Percentiles rank a stretch among this genome's conserved stretches.
Conservation (phyloP, 805 yeast genomes). For the Sugiyamaella boreocaroliniensis region DNA sequence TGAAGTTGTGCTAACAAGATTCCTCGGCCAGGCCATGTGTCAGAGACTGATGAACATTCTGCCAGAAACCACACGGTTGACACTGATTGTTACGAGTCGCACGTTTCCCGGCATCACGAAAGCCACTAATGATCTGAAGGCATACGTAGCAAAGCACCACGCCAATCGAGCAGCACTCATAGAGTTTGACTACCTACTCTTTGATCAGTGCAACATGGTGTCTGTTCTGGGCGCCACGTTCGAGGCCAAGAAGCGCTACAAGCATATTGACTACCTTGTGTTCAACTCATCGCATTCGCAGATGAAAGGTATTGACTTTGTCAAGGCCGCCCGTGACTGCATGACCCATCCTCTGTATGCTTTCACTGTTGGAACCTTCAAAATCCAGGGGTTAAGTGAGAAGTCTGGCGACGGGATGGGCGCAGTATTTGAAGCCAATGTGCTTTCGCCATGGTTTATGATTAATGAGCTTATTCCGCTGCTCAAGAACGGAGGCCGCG, state of each 20-base stretch:
- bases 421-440: constrained; percentile 86
- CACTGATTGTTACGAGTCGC: constrained; percentile 83
- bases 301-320: constrained; percentile 81
- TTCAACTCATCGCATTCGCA: constrained; percentile 89
- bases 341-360: constrained; percentile 63
- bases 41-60: constrained; percentile 62
- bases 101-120: constrained; percentile 79
- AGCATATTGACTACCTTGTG: constrained; percentile 67
- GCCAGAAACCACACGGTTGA: constrained; percentile 50
- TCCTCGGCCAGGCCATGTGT: constrained; percentile 81
- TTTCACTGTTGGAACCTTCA: constrained; percentile 83
- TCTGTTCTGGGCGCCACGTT: constrained; percentile 69
- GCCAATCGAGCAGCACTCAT: constrained; percentile 47
- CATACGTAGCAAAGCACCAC: constrained; percentile 20
- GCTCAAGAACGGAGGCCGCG: constrained; percentile 53
- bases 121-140: constrained; percentile 50
- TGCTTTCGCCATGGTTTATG: constrained; percentile 90
- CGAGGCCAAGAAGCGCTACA: constrained; percentile 59
- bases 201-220: constrained; percentile 89
- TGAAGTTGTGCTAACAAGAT: constrained; percentile 37
- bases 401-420: constrained; percentile 75
- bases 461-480: constrained; percentile 57
- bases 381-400: constrained; percentile 73
- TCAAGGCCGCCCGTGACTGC: constrained; percentile 65
- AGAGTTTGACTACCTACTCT: constrained; percentile 79